These are phyloP conservation scores for Cutaneotrichosporon mucoides DNA, from an alignment of 1,284 basidiomycete species.

Conservation along the genomic window DNA sequence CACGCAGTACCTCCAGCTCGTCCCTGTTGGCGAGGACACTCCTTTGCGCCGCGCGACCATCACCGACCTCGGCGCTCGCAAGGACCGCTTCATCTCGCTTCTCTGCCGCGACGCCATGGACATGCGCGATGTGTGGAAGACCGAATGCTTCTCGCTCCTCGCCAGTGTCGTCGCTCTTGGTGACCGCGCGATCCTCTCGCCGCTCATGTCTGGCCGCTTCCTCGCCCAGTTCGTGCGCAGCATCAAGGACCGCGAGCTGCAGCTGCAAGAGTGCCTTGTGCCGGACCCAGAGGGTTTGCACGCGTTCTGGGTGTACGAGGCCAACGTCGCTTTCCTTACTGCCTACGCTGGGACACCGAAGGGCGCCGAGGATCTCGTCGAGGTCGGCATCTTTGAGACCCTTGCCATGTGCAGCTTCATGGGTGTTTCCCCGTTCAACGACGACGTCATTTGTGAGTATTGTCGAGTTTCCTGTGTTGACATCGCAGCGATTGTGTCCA, in stretches of 20 bases:
- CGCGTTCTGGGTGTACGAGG: constrained; percentile 89
- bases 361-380: constrained; percentile 81
- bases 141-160: constrained; percentile 59
- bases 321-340: constrained; percentile 83
- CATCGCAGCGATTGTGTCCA: constrained; percentile 15
- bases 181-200: constrained; percentile 56
- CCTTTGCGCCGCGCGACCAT: constrained; percentile 60
- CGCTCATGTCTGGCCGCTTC: constrained; percentile 72
- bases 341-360: constrained; percentile 73
- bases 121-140: constrained; percentile 94
- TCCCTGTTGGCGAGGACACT: constrained; percentile 26
- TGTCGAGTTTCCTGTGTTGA: neutral
- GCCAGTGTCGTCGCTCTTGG: constrained; percentile 57
- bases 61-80: constrained; percentile 54
- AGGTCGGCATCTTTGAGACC: constrained; percentile 71
- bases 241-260: constrained; percentile 74
- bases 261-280: constrained; percentile 74
- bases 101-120: constrained; percentile 88
- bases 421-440: constrained; percentile 72
- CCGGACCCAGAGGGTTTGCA: constrained; percentile 91
- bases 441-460: constrained; percentile 69
- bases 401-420: constrained; percentile 83
- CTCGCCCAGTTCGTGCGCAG: constrained; percentile 76
- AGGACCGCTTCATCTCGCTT: constrained; percentile 70
- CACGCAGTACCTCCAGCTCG: constrained; percentile 78